These are phyloP conservation scores for Musa troglodytarum DNA, from an alignment of 176 grass and related monocot species.

Conservation along the genomic window DNA sequence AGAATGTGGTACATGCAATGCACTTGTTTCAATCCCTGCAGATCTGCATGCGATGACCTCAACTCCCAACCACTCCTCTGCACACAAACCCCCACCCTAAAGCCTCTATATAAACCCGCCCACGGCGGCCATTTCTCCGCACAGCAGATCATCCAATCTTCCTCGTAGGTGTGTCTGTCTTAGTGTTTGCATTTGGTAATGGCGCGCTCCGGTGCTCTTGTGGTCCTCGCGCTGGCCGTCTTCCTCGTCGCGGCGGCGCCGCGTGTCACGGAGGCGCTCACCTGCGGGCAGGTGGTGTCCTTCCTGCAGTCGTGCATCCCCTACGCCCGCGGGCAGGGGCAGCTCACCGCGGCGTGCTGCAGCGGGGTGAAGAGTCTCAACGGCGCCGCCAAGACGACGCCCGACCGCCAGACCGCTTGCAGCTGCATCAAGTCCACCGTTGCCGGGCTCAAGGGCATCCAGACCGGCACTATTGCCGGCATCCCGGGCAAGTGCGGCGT, in stretches of 20 bases:
- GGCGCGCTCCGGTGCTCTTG: conserved; percentile 14
- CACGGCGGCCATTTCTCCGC: too few relatives aligned
- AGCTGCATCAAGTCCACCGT: conserved; percentile 29
- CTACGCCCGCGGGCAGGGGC: conserved; percentile 7
- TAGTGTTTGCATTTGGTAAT: background rate
- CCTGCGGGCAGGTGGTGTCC: conserved; percentile 17
- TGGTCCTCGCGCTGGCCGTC: conserved; percentile 4
- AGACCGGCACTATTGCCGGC: background rate
- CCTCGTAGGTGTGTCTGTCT: too few relatives aligned
- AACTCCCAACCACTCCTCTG: too few relatives aligned
- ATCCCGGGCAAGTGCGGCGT: conserved; percentile 37
- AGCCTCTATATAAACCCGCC: too few relatives aligned
- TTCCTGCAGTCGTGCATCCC: conserved; percentile 20
- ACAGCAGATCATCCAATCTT: too few relatives aligned
- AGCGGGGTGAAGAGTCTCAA: conserved; percentile 24
- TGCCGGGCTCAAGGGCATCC: conserved; percentile 2
- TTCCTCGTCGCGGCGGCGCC: conserved; percentile 8
- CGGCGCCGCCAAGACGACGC: background rate
- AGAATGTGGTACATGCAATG: too few relatives aligned
- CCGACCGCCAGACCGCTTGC: conserved; percentile 28
- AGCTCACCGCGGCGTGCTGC: conserved; percentile 15
- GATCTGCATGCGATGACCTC: too few relatives aligned
- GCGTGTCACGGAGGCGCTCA: conserved; percentile 5
- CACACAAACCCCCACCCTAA: too few relatives aligned
- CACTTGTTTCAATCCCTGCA: too few relatives aligned